Conservation (phyloP, 2,329 filamentous ascomycete genomes). For the Tolypocladium pustulatum region DNA sequence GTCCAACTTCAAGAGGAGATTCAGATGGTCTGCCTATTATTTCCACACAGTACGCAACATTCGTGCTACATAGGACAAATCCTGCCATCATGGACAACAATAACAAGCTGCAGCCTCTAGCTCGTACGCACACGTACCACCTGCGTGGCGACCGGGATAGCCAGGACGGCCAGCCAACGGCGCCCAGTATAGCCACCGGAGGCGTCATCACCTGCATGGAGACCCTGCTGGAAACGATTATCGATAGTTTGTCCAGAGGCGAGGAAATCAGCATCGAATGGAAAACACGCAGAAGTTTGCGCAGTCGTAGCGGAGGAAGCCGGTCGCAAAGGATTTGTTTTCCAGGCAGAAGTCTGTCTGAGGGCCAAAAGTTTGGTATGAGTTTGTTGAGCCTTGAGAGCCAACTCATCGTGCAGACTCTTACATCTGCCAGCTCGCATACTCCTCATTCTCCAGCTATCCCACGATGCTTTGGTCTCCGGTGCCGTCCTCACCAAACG, state of each 20-base stretch:
- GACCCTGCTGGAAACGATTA: conserved; percentile 17
- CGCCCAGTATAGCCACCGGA: conserved; percentile 7
- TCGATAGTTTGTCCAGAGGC: conserved; percentile 14
- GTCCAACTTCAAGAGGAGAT: too few relatives aligned
- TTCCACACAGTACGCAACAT: not conserved
- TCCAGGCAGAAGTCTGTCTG: conserved; percentile 34
- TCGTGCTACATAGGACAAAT: not conserved
- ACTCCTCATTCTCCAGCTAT: conserved; percentile 47
- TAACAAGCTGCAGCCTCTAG: not conserved
- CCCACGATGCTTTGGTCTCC: conserved; percentile 46
- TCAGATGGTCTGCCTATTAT: not conserved
- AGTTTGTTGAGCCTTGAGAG: not conserved
- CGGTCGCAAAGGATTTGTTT: conserved; percentile 23
- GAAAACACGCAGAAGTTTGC: conserved; percentile 9
- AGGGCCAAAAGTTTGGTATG: conserved; percentile 43
- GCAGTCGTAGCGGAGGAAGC: conserved; percentile 2
- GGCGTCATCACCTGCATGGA: conserved; percentile 24
- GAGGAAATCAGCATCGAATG: conserved; percentile 18
- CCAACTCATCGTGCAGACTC: not conserved
- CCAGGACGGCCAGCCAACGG: not conserved
- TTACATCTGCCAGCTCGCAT: conserved; percentile 34
- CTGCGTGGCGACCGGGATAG: not conserved
- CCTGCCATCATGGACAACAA: not conserved
- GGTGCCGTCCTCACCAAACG: conserved; percentile 51
- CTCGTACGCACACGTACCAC: not conserved